Evolutionary conservation across 2,329 filamentous ascomycete genomes (phyloP), one percentile per base, ranked within the genome.

Genomic region (Aureobasidium sp.): DNA sequence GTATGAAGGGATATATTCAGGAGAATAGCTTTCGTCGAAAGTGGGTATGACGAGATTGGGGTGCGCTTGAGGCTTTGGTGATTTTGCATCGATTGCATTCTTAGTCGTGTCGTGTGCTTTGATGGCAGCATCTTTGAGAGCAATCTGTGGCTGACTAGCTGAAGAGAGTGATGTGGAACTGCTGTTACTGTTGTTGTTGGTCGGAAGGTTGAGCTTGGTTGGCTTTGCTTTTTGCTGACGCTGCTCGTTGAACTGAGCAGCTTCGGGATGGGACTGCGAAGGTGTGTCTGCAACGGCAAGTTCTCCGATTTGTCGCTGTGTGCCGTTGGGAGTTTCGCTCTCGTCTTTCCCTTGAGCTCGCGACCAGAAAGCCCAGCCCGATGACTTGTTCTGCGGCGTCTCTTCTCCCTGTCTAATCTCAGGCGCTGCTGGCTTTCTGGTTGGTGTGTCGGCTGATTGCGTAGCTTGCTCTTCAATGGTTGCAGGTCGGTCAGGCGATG

Each of bases 291-390:
- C 77, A 7, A 81, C 79, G 19, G 79, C 78, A 5, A 81, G 69
- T 64, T 81, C 78, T 6, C 76, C 75, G 15, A 83, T 75, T 58
- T 81, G 77, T 62, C 82, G 84, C 77, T 66, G 80, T 81, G 52
- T 80, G 72, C 71, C 85, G 77, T 37, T 82, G 77, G 64, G 83
- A 78, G 56, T 68, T 81, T 77, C 27, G 78, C 84, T 66, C 8
- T 22, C 45, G 3, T 75, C 66, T 62, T 73, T 74, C 1, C 75
- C 66, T 62, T 73, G 73, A 3, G 87, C 85, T 49, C 81, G 83
- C 15, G 86, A 90, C 89, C 89, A 93, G 66, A 93, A 92, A 0
- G 87, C 89, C 89, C 89, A 93, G 0, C 86, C 89, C 0, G 88
- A 88, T 72, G 65, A 75, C 67, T 66, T 80, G 68, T 73, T 68